phyloP scores from a whole-genome alignment of 495 filamentous ascomycete genomes.

The Aspergillus nidulans region DNA sequence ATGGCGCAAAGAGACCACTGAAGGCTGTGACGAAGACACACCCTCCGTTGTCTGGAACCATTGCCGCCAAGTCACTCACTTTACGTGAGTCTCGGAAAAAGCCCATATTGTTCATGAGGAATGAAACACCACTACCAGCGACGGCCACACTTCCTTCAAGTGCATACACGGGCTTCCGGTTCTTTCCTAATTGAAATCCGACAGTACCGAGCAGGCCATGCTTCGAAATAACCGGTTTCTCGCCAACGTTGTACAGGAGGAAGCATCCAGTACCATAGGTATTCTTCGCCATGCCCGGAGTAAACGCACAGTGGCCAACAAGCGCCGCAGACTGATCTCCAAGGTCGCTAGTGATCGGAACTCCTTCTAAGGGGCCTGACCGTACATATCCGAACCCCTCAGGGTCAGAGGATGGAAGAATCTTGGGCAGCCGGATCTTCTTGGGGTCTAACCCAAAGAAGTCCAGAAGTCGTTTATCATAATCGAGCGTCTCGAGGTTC shows the following conservation, averaged over 20 bases:
- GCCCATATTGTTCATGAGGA: slow-evolving; percentile 84
- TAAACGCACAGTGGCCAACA: slow-evolving; percentile 89
- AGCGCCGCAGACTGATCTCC: slow-evolving; percentile 91
- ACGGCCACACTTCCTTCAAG: slow-evolving; percentile 92
- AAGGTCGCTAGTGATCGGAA: slow-evolving; percentile 80
- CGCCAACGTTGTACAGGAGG: slow-evolving; percentile 88
- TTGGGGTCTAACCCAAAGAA: slow-evolving; percentile 77
- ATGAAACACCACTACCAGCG: slow-evolving; percentile 84
- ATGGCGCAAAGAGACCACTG: slow-evolving; percentile 93
- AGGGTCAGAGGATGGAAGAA: slow-evolving; percentile 78
- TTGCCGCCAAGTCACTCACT: slow-evolving; percentile 76
- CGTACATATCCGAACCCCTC: slow-evolving; percentile 68
- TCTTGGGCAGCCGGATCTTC: slow-evolving; percentile 76
- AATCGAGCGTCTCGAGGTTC: slow-evolving; percentile 82
- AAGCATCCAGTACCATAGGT: slow-evolving; percentile 97
- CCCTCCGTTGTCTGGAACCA: slow-evolving; percentile 84
- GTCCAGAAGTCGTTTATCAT: slow-evolving; percentile 72
- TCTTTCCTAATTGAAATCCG: slow-evolving; percentile 65
- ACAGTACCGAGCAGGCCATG: slow-evolving; percentile 87
- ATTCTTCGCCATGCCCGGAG: slow-evolving; percentile 84
- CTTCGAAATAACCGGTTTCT: slow-evolving; percentile 83
- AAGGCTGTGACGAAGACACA: slow-evolving; percentile 95
- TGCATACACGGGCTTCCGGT: slow-evolving; percentile 75
- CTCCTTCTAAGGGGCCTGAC: slow-evolving; percentile 63
- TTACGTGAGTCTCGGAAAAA: slow-evolving; percentile 74